Evolutionary conservation across 1,284 basidiomycete species (phyloP), one percentile per base, ranked within the genome.

Genomic region (Sphagnurus paluster): DNA sequence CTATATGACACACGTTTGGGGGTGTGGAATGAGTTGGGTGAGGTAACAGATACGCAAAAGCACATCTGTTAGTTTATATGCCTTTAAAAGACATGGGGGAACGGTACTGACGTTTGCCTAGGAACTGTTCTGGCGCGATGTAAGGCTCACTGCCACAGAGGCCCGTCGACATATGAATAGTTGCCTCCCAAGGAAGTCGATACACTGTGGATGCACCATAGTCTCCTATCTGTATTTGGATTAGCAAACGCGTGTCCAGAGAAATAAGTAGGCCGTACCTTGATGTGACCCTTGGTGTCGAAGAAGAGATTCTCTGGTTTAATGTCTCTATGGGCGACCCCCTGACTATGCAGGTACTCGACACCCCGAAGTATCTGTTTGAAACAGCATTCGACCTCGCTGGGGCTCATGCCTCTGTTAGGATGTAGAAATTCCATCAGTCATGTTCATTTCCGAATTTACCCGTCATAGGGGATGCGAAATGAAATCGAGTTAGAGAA

Each of bases 131-230:
- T 20, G 96, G 96, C 11, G 96, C 96, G 60, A 99, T 98, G 69
- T 99, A 99, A 0, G 96, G 96, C 66, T 99, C 97, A 53, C 91
- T 95, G 9, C 96, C 96, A 60, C 96, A 99, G 16, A 99, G 76
- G 2, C 96, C 96, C 41, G 96, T 98, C 26, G 89, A 93, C 82
- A 98, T 87, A 68, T 99, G 96, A 36, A 98, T 90, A 44, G 93
- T 96, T 56, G 89, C 79, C 71, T 99, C 96, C 96, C 96, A 99
- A 46, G 96, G 98, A 59, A 99, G 86, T 50, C 96, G 82, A 69
- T 98, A 99, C 30, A 99, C 96, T 34, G 98, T 98, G 25, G 93
- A 96, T 13, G 96, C 96, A 49, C 96, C 97, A 65, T 98, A 99
- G 67, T 99, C 96, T 54, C 96, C 97, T 58, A 98, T 98, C 90